Conservation (phyloP, 768 basidiomycete species). For the Podaxis rugospora region DNA sequence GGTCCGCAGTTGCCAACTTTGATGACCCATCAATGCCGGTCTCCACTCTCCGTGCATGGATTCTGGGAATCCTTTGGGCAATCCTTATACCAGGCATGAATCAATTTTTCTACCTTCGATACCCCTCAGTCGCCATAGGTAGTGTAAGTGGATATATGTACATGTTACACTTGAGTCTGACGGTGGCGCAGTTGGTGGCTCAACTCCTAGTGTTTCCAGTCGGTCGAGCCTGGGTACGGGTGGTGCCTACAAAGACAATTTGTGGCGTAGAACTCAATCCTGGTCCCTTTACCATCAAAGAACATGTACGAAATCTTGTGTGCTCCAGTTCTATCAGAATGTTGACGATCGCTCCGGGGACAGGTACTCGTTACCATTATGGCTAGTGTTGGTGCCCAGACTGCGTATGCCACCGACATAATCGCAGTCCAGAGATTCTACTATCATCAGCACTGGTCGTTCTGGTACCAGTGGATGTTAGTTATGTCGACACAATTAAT, state of each 20-base stretch:
- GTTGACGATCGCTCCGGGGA: slow-evolving; percentile 7
- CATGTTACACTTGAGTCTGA: slow-evolving; percentile 15
- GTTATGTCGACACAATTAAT: slow-evolving; percentile 72
- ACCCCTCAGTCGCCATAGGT: slow-evolving; percentile 59
- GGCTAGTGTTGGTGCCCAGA: slow-evolving; percentile 49
- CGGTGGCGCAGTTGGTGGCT: slow-evolving; percentile 47
- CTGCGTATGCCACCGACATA: slow-evolving; percentile 66
- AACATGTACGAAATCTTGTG: slow-evolving; percentile 30
- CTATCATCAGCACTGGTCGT: slow-evolving; percentile 56
- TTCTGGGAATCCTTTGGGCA: slow-evolving; percentile 51
- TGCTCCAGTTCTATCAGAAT: slow-evolving; percentile 1
- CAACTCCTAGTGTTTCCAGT: slow-evolving; percentile 68
- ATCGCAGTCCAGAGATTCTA: slow-evolving; percentile 69
- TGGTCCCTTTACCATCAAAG: slow-evolving; percentile 76
- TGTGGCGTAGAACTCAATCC: slow-evolving; percentile 66
- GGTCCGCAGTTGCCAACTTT: slow-evolving; percentile 69
- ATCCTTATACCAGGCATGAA: slow-evolving; percentile 69
- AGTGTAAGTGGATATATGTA: slow-evolving; percentile 27
- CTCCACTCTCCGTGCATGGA: slow-evolving; percentile 56
- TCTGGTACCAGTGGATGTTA: slow-evolving; percentile 54
- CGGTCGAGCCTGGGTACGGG: slow-evolving; percentile 61
- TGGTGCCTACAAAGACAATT: slow-evolving; percentile 47
- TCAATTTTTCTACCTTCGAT: slow-evolving; percentile 75
- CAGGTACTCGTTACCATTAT: slow-evolving; percentile 68
- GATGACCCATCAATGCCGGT: slow-evolving; percentile 66